phyloP scores from a whole-genome alignment of 176 grass and related monocot species.

The Triticum urartu region DNA sequence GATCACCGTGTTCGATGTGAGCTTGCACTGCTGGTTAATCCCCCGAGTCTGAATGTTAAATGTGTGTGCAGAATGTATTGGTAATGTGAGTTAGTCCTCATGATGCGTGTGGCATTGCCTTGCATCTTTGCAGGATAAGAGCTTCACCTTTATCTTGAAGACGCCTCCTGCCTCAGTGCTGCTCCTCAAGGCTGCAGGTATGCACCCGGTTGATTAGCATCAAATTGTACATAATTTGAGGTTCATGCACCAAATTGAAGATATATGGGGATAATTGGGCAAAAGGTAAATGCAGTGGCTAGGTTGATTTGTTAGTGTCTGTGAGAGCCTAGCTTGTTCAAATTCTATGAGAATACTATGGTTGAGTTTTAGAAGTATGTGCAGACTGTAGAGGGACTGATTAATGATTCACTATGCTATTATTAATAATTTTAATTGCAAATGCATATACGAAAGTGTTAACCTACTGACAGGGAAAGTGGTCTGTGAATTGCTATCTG shows the following conservation, averaged over 20 bases:
- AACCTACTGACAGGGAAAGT: background rate
- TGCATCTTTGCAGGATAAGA: constrained; percentile 63
- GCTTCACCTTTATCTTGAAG: constrained; percentile 97
- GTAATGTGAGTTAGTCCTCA: background rate
- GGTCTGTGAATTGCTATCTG: background rate
- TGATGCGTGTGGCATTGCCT: background rate
- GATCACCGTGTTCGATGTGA: constrained; percentile 98
- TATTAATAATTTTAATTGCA: background rate
- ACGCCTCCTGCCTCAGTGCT: constrained; percentile 92
- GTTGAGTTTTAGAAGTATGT: background rate
- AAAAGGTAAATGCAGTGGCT: background rate
- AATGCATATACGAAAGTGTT: background rate
- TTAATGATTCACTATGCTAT: background rate
- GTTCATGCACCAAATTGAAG: background rate
- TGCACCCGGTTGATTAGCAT: background rate
- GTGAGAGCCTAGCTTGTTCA: background rate
- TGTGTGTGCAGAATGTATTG: background rate
- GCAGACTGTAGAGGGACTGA: background rate
- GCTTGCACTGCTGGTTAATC: background rate
- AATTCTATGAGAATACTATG: background rate
- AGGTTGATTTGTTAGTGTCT: background rate
- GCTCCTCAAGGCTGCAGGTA: constrained; percentile 97
- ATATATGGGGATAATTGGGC: background rate
- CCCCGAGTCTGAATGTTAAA: background rate
- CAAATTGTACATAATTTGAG: background rate